These are phyloP conservation scores for Cenchrus americanus DNA, from an alignment of 176 grass and related monocot genomes.

Conservation along the genomic window DNA sequence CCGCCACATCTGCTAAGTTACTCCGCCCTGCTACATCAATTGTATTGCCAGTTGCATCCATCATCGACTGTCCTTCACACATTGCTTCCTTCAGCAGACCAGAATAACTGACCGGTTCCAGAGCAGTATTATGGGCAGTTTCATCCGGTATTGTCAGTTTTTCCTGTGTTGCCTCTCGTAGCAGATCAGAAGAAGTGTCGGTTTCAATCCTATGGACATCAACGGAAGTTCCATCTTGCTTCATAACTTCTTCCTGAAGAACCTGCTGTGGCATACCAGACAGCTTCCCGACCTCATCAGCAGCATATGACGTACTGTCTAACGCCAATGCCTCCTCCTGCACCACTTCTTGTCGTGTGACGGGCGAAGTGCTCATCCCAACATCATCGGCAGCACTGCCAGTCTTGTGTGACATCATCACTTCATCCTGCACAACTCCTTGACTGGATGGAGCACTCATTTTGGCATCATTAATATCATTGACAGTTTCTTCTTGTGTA, in stretches of 20 bases:
- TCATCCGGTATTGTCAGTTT: not conserved
- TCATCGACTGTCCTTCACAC: slow-evolving; percentile 31
- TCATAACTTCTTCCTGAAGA: slow-evolving; percentile 27
- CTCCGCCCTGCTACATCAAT: not conserved
- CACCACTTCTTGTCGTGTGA: not conserved
- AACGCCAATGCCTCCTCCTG: not conserved
- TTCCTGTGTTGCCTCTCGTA: not conserved
- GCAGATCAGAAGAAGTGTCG: slow-evolving; percentile 22
- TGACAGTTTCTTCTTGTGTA: slow-evolving; percentile 1
- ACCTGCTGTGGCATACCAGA: slow-evolving; percentile 22
- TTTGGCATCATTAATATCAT: slow-evolving; percentile 7
- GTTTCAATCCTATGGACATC: slow-evolving; percentile 2
- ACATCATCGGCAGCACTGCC: not conserved
- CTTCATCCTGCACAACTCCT: not conserved
- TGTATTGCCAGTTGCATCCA: slow-evolving; percentile 22
- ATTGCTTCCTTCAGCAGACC: slow-evolving; percentile 35
- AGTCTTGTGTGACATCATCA: not conserved
- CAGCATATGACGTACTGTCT: not conserved
- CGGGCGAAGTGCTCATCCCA: not conserved
- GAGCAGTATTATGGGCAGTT: not conserved
- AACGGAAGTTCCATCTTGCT: not conserved
- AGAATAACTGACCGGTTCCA: slow-evolving; percentile 15
- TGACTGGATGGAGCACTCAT: slow-evolving; percentile 12
- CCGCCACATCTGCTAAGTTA: not conserved
- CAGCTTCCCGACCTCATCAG: not conserved